Conservation (phyloP, 1,139 yeast species). For the Kluyveromyces marxianus region DNA sequence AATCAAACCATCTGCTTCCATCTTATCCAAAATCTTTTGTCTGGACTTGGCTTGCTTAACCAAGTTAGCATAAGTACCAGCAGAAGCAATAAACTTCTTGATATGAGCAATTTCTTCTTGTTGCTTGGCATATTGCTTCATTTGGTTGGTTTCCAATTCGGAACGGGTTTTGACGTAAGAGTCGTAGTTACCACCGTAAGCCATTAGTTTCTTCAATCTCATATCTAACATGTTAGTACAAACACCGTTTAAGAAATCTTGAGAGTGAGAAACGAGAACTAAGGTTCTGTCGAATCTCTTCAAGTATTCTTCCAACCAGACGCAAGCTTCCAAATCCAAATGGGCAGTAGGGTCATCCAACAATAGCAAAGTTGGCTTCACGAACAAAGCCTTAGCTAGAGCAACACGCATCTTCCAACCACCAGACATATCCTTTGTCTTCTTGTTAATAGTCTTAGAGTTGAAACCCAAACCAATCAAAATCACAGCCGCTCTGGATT, state of each 20-base stretch:
- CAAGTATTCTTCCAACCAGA: conserved; percentile 97
- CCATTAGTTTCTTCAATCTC: conserved; percentile 61
- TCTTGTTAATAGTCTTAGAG: conserved; percentile 70
- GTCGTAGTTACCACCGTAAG: conserved; percentile 98
- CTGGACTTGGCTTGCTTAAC: conserved; percentile 98
- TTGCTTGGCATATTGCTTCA: conserved; percentile 94
- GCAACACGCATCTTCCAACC: conserved; percentile 84
- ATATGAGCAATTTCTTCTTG: conserved; percentile 98
- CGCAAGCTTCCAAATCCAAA: conserved; percentile 98
- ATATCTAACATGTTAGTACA: conserved; percentile 97
- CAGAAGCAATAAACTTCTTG: conserved; percentile 97
- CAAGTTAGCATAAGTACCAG: conserved; percentile 99
- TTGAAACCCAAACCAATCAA: conserved; percentile 97
- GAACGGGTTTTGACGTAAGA: conserved; percentile 89
- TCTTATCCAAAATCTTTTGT: conserved; percentile 98
- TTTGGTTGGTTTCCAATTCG: conserved; percentile 94
- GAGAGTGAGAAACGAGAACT: conserved; percentile 94
- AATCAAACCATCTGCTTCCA: conserved; percentile 99
- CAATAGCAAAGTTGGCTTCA: conserved; percentile 76
- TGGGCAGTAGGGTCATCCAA: conserved; percentile 99
- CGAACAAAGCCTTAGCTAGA: conserved; percentile 69
- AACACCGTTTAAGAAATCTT: conserved; percentile 98
- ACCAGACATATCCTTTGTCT: conserved; percentile 99
- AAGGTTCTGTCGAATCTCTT: conserved; percentile 90
- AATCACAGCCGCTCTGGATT: conserved; percentile 91